Base-by-base conservation (phyloP, 495 filamentous ascomycete species). In the Cryomyces minteri region DNA sequence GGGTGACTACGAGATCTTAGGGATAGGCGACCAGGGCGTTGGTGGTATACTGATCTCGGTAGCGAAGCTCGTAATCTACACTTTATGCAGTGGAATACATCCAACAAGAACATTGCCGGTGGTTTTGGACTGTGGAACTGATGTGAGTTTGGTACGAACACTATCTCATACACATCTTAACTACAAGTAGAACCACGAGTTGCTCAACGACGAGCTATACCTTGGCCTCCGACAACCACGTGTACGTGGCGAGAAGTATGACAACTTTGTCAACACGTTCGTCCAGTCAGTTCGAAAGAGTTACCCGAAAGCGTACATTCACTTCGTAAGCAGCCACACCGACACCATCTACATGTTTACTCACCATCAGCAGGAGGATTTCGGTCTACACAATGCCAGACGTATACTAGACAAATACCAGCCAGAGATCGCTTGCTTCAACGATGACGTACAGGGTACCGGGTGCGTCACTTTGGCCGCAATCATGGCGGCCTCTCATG, bases 381-480 rank as follows among this genome's bases (percentile, higher is more conserved):
- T 78, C 55, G 74, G 73, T 10, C 55, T 75, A 4, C 52, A 49
- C 2, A 78, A 78, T 52, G 74, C 74, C 0, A 58, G 79, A 31
- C 68, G 80, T 14, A 74, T 93, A 4, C 65, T 94, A 6, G 81
- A 93, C 46, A 76, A 71, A 32, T 92, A 84, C 51, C 67, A 75
- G 5, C 64, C 76, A 0, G 48, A 79, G 18, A 76, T 92, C 5
- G 67, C 87, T 0, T 93, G 85, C 58, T 90, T 94, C 68, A 94
- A 93, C 48, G 86, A 93, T 44, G 86, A 94, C 60, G 78, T 94
- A 1, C 87, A 94, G 57, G 86, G 86, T 3, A 94, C 87, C 1
- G 86, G 87, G 0, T 84, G 80, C 33, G 84, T 94, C 3, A 92
- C 86, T 0, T 65, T 93, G 4, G 86, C 85, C 0, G 85, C 79